These are phyloP conservation scores for Zizania latifolia DNA, from an alignment of 176 grass and related monocot species.

Conservation along the genomic window DNA sequence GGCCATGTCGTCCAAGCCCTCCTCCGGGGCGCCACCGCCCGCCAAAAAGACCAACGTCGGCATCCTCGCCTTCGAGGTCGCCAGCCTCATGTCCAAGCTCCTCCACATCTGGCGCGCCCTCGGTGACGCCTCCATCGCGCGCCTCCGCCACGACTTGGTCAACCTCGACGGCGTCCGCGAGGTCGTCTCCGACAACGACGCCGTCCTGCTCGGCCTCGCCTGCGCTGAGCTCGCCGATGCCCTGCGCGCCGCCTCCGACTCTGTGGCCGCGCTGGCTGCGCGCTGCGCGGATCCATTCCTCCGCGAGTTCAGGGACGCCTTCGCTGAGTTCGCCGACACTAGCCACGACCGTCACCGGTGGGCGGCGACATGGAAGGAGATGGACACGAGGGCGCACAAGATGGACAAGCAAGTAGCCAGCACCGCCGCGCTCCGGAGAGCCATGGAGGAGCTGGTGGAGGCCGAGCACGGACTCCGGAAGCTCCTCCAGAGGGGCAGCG, in stretches of 20 bases:
- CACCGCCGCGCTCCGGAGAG: constrained; percentile 46
- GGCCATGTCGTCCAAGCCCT: constrained; percentile 38
- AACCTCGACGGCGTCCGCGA: constrained; percentile 54
- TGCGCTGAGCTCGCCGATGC: constrained; percentile 65
- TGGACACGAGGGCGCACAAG: constrained; percentile 54
- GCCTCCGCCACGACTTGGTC: constrained; percentile 50
- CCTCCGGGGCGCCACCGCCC: background rate
- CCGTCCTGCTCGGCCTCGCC: constrained; percentile 57
- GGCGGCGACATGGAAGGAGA: constrained; percentile 64
- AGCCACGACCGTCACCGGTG: constrained; percentile 55
- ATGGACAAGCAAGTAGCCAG: constrained; percentile 51
- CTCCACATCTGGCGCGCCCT: constrained; percentile 59
- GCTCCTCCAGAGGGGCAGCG: constrained; percentile 34
- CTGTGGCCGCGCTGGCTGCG: constrained; percentile 31
- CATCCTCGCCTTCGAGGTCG: constrained; percentile 78
- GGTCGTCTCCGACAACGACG: constrained; percentile 72
- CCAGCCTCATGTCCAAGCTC: constrained; percentile 69
- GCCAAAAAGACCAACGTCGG: constrained; percentile 29
- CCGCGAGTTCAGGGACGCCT: constrained; percentile 35
- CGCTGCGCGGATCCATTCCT: constrained; percentile 53
- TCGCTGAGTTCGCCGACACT: constrained; percentile 53
- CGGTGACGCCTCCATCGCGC: constrained; percentile 50
- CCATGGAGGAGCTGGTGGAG: constrained; percentile 68
- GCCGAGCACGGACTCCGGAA: constrained; percentile 64
- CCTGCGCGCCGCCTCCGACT: constrained; percentile 44